Base-by-base conservation (phyloP, 202 grass and related monocot species). In the Setaria italica region DNA sequence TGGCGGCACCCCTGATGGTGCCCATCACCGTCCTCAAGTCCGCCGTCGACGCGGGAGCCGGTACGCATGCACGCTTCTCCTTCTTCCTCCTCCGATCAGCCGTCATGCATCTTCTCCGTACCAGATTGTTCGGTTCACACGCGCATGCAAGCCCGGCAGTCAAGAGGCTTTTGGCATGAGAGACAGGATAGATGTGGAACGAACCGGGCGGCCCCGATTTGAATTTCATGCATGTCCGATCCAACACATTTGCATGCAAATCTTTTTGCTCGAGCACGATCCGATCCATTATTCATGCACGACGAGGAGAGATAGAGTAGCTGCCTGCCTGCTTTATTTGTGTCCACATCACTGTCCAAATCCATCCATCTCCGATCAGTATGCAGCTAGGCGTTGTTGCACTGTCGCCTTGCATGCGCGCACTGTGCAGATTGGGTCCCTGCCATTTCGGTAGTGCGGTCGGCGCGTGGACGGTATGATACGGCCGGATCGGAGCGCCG, bases 11-110 rank as follows among this genome's bases (percentile, higher is more conserved):
- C 17, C 64, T 89, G 35, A 88, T 89, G 85, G 92, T 97, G 48
- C 85, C 84, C 56, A 88, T 92, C 79, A 97, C 90, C 70, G 41
- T 97, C 72, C 88, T 97, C 77, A 85, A 79, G 45, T 89, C 90
- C 74, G 92, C 90, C 78, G 67, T 73, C 62, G 64, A 88, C 20
- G 46, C 79, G 59, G 92, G 95, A 74, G 95, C 95, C 35, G 92
- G 95, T 97, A 92, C 5, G 77, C 67, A 29, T n/a, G 19, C 19
- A 10, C 10, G 20, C 7, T n/a, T 21, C 20, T 58, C 55, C n/a
- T 29, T 11, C n/a, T 29, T 3, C 20, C 2, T 8, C 55, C 7
- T n/a, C 51, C 51, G 11, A 14, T 50, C 12, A 25, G 25, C 25
- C 25, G 25, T 25, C 25, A 25, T 25, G 25, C 25, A 41, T 39